Base-by-base conservation (phyloP, 495 filamentous ascomycete genomes). In the Letharia lupina region DNA sequence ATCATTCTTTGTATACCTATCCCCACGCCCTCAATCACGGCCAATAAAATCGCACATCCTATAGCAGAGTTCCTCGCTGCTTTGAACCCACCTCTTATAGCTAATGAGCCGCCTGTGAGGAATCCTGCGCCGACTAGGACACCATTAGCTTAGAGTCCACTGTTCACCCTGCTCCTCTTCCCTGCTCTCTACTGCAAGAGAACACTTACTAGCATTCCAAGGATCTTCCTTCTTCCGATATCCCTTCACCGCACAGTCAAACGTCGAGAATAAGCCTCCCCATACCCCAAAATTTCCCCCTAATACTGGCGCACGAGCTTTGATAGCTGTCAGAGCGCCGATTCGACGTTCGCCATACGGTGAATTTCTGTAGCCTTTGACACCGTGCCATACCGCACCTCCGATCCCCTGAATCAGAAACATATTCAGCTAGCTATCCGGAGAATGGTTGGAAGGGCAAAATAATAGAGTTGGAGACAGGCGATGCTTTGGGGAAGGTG, bases 281-380 rank as follows among this genome's bases (percentile, higher is more conserved):
- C 93, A 98, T 42, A 93, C 89, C 70, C 93, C 94, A 69, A 98
- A 98, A 82, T 98, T 98, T 68, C 94, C 94, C 67, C 93, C 94
- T 61, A 98, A 83, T 58, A 98, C 93, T 3, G 94, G 94, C 41
- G 94, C 95, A 67, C 94, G 88, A 63, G 92, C 91, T 82, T 98
- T 98, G 79, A 98, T 93, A 41, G 94, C 94, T 70, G 95, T 97
- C 77, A 98, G 79, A 56, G 95, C 91, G 70, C 95, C 94, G 81
- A 98, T 92, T 76, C 93, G 83, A 72, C 94, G 85, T 83, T 98
- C 95, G 71, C 94, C 94, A 76, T 96, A 91, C 61, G 86, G 86
- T 65, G 82, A 86, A 82, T 96, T 96, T 57, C 93, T 79, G 81
- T 90, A 96, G 63, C 93, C 94, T 81, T 98, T 98, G 58, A 98